These are phyloP conservation scores for Keithomyces neogunnii DNA, from an alignment of 2,329 filamentous ascomycete species.

Conservation along the genomic window DNA sequence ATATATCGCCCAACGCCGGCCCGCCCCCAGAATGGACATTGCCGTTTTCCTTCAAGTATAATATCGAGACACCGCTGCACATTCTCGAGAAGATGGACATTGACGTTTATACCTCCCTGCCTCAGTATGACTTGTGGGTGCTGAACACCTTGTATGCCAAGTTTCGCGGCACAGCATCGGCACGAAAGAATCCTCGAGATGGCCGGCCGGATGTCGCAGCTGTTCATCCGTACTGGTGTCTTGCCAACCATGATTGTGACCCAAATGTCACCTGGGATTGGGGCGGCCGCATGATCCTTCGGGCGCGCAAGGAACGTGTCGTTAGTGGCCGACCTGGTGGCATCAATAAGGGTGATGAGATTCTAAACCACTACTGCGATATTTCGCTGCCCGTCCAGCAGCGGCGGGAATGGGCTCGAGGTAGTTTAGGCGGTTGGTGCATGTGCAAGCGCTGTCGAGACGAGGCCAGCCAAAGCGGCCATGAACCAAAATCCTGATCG, in stretches of 20 bases:
- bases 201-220: slow-evolving; percentile 85
- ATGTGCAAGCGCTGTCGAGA: slow-evolving; percentile 74
- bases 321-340: slow-evolving; percentile 44
- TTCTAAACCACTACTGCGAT: slow-evolving; percentile 93
- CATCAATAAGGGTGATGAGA: slow-evolving; percentile 71
- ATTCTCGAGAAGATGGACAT: slow-evolving; percentile 79
- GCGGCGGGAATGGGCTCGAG: slow-evolving; percentile 79
- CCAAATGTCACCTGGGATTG: slow-evolving; percentile 95
- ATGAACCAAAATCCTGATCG: not conserved
- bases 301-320: slow-evolving; percentile 50
- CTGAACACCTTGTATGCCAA: slow-evolving; percentile 90
- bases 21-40: slow-evolving; percentile 58
- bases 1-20: slow-evolving; percentile 42
- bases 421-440: slow-evolving; percentile 82
- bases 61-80: slow-evolving; percentile 66
- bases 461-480: slow-evolving; percentile 43
- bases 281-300: slow-evolving; percentile 69
- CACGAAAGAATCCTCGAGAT: slow-evolving; percentile 65
- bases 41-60: slow-evolving; percentile 70
- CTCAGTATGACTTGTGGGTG: slow-evolving; percentile 66
- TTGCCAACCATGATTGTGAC: slow-evolving; percentile 93
- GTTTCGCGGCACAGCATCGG: slow-evolving; percentile 86
- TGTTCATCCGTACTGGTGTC: slow-evolving; percentile 91
- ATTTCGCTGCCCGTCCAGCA: slow-evolving; percentile 67
- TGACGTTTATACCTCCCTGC: slow-evolving; percentile 56